These are phyloP conservation scores for Zymoseptoria tritici DNA, from an alignment of 2,329 filamentous ascomycete genomes.

Conservation along the genomic window DNA sequence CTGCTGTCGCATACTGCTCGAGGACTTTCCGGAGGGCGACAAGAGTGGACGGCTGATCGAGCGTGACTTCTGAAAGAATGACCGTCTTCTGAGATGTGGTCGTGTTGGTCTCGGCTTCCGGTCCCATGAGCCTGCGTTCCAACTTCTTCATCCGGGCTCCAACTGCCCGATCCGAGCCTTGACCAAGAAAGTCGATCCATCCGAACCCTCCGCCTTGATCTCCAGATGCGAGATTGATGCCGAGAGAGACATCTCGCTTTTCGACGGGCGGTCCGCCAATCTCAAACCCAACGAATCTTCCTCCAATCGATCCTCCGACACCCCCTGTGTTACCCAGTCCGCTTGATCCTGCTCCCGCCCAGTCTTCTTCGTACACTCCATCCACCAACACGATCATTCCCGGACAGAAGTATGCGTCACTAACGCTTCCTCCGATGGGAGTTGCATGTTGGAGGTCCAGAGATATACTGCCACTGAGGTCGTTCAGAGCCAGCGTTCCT, in stretches of 20 bases:
- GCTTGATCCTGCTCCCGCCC: constrained; percentile 56
- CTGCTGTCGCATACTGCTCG: constrained; percentile 61
- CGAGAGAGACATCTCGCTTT: constrained; percentile 69
- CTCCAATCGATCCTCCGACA: constrained; percentile 85
- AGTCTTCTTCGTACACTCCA: constrained; percentile 93
- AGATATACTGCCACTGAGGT: constrained; percentile 79
- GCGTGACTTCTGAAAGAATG: constrained; percentile 77
- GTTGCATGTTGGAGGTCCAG: constrained; percentile 75
- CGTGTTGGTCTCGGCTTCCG: constrained; percentile 20
- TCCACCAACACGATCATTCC: constrained; percentile 96
- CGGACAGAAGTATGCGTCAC: constrained; percentile 83
- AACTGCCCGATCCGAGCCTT: constrained; percentile 79
- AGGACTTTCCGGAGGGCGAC: constrained; percentile 76
- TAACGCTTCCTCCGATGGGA: constrained; percentile 44
- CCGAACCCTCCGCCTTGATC: constrained; percentile 77
- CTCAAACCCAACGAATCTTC: constrained; percentile 82
- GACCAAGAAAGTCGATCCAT: constrained; percentile 92
- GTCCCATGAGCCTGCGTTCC: constrained; percentile 57
- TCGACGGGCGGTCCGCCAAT: constrained; percentile 90
- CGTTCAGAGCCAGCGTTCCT: constrained; percentile 73
- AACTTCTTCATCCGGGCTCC: constrained; percentile 77
- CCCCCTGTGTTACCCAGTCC: constrained; percentile 62
- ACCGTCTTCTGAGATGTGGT: constrained; percentile 47
- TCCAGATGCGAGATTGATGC: constrained; percentile 44
- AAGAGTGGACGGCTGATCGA: constrained; percentile 75